Evolutionary conservation across 2,329 filamentous ascomycete species (phyloP), one percentile per base, ranked within the genome.

Genomic region (Fusarium pseudonygamai): DNA sequence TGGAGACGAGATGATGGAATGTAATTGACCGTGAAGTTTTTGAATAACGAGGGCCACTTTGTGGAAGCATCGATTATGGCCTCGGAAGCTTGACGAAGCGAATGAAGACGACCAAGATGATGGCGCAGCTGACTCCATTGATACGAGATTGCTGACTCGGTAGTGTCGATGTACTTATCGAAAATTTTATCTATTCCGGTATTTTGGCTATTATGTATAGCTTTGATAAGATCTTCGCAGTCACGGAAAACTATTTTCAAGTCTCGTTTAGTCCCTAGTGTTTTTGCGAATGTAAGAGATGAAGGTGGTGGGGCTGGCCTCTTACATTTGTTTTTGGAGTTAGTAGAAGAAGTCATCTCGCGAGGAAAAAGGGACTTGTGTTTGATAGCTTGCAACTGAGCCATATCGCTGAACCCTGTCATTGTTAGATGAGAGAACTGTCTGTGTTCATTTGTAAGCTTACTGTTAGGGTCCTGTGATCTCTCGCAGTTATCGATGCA

Each of bases 101-200:
- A 63, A 59, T 40, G 60, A 24, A 63, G 53, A 15, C 60, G 60
- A 5, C 60, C 60, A 36, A 63, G 60, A 37, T 63, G 28, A 42
- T 63, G 60, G 7, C 60, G 60, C 26, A 63, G 24, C 26, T 63
- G 60, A 59, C 10, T 49, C 60, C 60, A 63, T 10, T 63, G 52
- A 30, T 59, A 63, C 7, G 60, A 58, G 13, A 34, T 11, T 28
- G 36, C 36, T 24, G 60, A n/a, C 10, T 59, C 42, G 18, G 22
- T n/a, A 47, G 11, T 49, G n/a, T 5, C 20, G 15, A 63, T 59
- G 14, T 63, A 10, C 18, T 49, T 40, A 8, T 58, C 28, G 15
- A 63, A 47, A 4, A 59, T 18, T 9, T 59, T 59, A n/a, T 63
- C 18, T 24, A 63, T 63, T 14, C 12, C 11, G 15, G 39, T 24